These are phyloP conservation scores for Lipomyces lipofer DNA, from an alignment of 805 yeast genomes.

Conservation along the genomic window DNA sequence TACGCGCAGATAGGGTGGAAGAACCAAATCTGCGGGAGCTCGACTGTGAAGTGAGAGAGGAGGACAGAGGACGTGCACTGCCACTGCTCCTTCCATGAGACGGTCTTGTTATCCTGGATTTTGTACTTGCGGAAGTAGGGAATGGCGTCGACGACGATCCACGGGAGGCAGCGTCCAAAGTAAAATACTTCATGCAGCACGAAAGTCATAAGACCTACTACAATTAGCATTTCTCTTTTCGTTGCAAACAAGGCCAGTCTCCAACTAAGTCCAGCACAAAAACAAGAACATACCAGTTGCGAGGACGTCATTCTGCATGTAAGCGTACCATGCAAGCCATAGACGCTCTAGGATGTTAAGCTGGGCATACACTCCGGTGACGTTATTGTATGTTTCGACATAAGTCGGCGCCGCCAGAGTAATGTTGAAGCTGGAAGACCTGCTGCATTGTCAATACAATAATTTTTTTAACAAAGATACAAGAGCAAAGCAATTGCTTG, in stretches of 20 bases:
- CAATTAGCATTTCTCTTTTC: background rate
- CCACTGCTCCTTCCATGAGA: conserved; percentile 83
- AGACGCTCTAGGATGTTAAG: conserved; percentile 59
- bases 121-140: conserved; percentile 85
- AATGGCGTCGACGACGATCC: conserved; percentile 83
- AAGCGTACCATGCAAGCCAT: conserved; percentile 90
- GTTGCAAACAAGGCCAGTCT: background rate
- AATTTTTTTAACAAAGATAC: too few relatives aligned
- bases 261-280: background rate
- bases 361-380: conserved; percentile 42
- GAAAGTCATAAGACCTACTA: conserved; percentile 61
- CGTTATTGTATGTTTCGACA: conserved; percentile 22
- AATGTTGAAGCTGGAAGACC: conserved; percentile 20
- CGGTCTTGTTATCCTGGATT: conserved; percentile 83
- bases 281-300: conserved; percentile 67
- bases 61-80: conserved; percentile 85
- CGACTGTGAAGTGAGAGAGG: conserved; percentile 84
- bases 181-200: conserved; percentile 82
- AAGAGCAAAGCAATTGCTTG: too few relatives aligned
- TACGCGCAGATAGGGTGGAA: conserved; percentile 89
- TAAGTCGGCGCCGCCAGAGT: conserved; percentile 19
- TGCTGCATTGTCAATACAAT: background rate
- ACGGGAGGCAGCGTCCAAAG: conserved; percentile 89
- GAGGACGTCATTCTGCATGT: conserved; percentile 79
- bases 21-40: conserved; percentile 95